Evolutionary conservation across 371 early-diverging fungal genomes (phyloP), one percentile per base, ranked within the genome.

Genomic region (Apophysomyces variabilis): DNA sequence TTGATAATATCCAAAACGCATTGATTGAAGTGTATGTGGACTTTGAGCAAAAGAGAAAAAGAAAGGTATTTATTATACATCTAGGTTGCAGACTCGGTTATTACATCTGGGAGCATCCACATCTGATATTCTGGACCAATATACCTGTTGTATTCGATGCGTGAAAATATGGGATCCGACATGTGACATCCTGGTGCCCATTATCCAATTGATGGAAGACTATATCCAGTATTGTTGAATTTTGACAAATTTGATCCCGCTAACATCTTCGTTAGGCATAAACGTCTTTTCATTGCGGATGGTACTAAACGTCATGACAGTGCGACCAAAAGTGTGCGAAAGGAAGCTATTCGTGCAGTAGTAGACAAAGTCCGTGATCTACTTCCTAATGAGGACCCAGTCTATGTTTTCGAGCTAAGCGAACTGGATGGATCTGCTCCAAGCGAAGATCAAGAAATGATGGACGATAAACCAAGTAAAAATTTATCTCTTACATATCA

Each of bases 51-150:
- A 26, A 26, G 32, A 26, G 32, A 26, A 26, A 26, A 26, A 26
- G 32, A 26, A 26, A 26, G 32, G 32, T 26, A 3, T 3, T 26
- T 26, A 26, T 26, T 2, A 26, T 26, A 26, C 32, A 3, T 26
- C 32, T 59, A 81, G 81, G 12, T 37, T 81, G 14, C 26, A 70
- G 14, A 59, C n/a, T 1, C 61, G 82, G 46, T 60, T 81, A 26
- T 62, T 81, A n/a, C 74, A 78, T 18, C 70, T 62, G 44, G 76
- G 82, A 8, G 77, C 74, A 6, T 73, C 72, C 35, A 66, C 77
- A 8, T 57, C 62, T 6, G 72, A 71, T 50, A 77, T 81, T 14
- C 39, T 81, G 1, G 70, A 76, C 7, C 75, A 76, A 35, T 73
- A 73, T 38, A 66, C 68, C 1, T 62, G 60, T n/a, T 81, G 79